Evolutionary conservation across 2,329 filamentous ascomycete species (phyloP).

Genomic region (Phoma sp.): DNA sequence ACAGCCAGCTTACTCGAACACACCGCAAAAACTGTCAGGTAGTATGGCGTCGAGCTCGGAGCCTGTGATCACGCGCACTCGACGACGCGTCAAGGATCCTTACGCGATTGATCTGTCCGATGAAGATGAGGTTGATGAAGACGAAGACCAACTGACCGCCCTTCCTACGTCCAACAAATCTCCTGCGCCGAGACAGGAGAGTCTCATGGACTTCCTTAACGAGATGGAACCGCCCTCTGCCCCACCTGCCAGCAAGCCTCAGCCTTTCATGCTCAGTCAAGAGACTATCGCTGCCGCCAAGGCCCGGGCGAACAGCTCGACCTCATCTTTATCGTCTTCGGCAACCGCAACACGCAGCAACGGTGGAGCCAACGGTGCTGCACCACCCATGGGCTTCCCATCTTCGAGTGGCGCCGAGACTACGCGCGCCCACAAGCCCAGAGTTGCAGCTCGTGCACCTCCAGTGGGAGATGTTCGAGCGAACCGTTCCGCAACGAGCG

Average conservation of each 20-base stretch:
- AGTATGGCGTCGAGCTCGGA: constrained; percentile 42
- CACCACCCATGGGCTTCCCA: constrained; percentile 21
- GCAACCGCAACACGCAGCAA: constrained; percentile 22
- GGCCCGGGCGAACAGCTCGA: constrained; percentile 32
- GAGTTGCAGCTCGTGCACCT: constrained; percentile 37
- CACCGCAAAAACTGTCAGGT: constrained; percentile 43
- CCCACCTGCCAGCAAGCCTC: constrained; percentile 51
- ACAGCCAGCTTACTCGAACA: constrained; percentile 47
- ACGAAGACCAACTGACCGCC: constrained; percentile 59
- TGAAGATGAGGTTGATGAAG: constrained; percentile 47
- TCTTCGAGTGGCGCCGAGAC: constrained; percentile 26
- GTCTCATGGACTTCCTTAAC: constrained; percentile 74
- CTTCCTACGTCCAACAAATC: constrained; percentile 49
- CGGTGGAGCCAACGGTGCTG: constrained; percentile 15
- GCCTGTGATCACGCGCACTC: constrained; percentile 73
- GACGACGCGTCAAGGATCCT: constrained; percentile 80
- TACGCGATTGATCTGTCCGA: constrained; percentile 80
- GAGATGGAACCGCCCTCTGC: constrained; percentile 68
- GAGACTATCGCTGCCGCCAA: constrained; percentile 44
- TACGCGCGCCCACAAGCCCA: constrained; percentile 35
- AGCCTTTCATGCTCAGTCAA: constrained; percentile 43
- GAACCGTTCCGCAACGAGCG: constrained; percentile 44
- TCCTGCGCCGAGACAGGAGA: constrained; percentile 54
- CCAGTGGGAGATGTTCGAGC: constrained; percentile 25
- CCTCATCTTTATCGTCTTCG: constrained; percentile 24